These are phyloP conservation scores for Dactylellina cionopaga DNA, from an alignment of 2,329 filamentous ascomycete genomes.

Conservation along the genomic window DNA sequence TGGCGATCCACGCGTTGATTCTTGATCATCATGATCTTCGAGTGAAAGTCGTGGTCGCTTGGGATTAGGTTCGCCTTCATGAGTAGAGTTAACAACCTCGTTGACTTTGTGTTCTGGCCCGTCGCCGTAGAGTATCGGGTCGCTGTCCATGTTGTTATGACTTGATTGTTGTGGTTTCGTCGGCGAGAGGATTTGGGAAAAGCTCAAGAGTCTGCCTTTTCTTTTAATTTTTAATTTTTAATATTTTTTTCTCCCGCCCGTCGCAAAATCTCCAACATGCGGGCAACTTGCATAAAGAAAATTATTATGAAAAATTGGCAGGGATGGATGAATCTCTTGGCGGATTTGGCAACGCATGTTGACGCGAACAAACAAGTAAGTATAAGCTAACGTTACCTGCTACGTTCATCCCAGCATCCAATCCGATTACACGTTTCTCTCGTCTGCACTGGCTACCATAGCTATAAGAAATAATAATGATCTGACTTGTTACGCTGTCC, in stretches of 20 bases:
- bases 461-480: no score
- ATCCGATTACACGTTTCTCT: no score
- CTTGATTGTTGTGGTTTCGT: neutral
- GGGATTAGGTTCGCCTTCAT: conserved; percentile 28
- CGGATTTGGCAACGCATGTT: no score
- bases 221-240: neutral
- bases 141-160: conserved; percentile 27
- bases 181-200: neutral
- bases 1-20: neutral
- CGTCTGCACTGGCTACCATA: no score
- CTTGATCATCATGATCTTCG: neutral
- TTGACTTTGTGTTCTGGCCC: conserved; percentile 7
- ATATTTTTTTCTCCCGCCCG: neutral
- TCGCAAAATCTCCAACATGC: neutral
- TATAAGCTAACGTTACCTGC: no score
- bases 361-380: no score
- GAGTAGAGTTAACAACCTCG: neutral
- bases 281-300: no score
- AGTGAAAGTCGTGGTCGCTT: conserved; percentile 43
- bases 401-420: no score
- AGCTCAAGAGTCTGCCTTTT: no score
- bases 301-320: no score
- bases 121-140: conserved; percentile 45
- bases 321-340: no score
- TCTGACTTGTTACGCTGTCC: no score